Base-by-base conservation (phyloP, 1,139 yeast genomes). In the Schwanniomyces etchellsii region DNA sequence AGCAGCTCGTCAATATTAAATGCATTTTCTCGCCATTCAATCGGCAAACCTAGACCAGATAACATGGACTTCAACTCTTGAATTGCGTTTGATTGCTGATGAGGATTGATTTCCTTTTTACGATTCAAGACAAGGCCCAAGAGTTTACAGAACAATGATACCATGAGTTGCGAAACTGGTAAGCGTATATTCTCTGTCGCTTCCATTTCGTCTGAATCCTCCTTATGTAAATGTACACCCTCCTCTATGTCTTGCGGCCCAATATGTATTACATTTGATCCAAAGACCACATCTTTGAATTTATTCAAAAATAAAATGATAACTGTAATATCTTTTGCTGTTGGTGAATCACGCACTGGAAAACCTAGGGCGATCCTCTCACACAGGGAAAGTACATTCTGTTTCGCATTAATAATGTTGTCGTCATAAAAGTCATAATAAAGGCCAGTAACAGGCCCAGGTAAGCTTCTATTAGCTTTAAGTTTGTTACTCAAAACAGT, bases 221-320 rank as follows among this genome's bases (percentile, higher is more conserved):
- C 20, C 9, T 16, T 18, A 4, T 13, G n/a, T 5, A 16, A 13
- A 23, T 16, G 4, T n/a, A 20, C 12, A 4, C 15, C 20, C 7
- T 16, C 24, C 42, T 74, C 79, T 20, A 74, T 55, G 40, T 70
- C 74, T 36, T 64, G 70, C 9, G 78, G 77, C 1, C 64, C 58
- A 4, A 28, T n/a, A 20, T 14, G 12, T 13, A 15, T 28, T 9
- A 55, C 30, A 20, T 57, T 54, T 16, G 58, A 55, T 7, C 70
- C 35, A 23, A 53, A 52, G 2, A 59, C 32, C 4, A 56, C 35
- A 5, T 50, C 47, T 32, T 49, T 52, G 39, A 73, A 74, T 41
- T 68, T 71, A 29, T 57, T 56, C 21, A 71, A 46, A 35, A 64
- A 74, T 5, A 69, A 52, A 38, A 71, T 49, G 4, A 74, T 47